Evolutionary conservation across 2,329 filamentous ascomycete species (phyloP).

Genomic region (Coniella vitis): DNA sequence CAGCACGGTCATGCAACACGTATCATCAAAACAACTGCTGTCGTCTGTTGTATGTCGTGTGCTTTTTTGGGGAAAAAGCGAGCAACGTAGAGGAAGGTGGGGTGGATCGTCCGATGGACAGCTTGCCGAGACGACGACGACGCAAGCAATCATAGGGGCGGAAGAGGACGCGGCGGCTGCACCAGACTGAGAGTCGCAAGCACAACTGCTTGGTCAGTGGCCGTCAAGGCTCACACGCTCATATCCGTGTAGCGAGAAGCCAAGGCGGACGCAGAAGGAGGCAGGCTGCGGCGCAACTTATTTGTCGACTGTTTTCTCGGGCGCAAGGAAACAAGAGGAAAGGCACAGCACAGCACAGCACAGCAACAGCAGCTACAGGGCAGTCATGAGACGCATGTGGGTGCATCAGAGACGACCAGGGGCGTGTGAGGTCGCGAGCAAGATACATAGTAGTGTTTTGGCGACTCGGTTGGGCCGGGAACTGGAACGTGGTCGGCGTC

Average conservation of each 20-base stretch:
- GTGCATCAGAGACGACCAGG: background rate
- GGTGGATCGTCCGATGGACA: conserved; percentile 13
- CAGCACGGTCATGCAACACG: conserved; percentile 7
- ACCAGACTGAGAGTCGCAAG: background rate
- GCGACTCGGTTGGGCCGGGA: conserved; percentile 2
- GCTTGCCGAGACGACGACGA: background rate
- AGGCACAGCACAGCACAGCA: background rate
- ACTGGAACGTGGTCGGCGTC: conserved; percentile 14
- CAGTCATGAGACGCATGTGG: background rate
- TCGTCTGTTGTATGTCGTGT: no score
- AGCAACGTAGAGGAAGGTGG: background rate
- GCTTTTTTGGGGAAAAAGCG: no score
- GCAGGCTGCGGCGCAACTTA: no score
- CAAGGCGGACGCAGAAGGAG: background rate
- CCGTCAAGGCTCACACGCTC: no score
- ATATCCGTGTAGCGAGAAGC: no score
- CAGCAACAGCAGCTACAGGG: background rate
- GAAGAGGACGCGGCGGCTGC: background rate
- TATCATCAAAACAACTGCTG: conserved; percentile 1
- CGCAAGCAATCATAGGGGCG: background rate
- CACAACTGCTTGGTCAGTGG: background rate
- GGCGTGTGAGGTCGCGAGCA: conserved; percentile 7
- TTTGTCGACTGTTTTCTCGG: background rate
- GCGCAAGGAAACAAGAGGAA: background rate
- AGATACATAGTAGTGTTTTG: conserved; percentile 1